These are phyloP conservation scores for Elongisporangium senticosum DNA, from an alignment of 352 stramenopile genomes.

Conservation along the genomic window DNA sequence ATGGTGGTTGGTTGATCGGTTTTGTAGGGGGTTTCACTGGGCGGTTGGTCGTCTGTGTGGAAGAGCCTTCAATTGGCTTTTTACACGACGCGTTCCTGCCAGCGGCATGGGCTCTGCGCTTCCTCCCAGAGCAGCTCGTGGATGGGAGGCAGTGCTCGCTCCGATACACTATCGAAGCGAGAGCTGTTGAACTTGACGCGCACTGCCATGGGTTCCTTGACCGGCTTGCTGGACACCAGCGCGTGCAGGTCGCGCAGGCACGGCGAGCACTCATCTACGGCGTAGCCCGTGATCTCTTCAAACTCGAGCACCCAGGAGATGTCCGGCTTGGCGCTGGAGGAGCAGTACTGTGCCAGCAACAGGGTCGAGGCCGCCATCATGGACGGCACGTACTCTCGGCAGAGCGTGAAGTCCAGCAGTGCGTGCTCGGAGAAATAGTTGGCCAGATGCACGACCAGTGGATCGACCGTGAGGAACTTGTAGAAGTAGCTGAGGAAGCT, in stretches of 20 bases:
- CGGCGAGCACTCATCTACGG: conserved; percentile 28
- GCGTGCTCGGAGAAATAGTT: conserved; percentile 56
- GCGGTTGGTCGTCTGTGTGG: neutral
- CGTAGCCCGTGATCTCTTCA: conserved; percentile 41
- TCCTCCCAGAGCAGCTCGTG: neutral
- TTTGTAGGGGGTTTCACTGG: neutral
- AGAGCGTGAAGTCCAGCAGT: conserved; percentile 50
- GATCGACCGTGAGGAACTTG: conserved; percentile 58
- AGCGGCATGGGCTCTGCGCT: neutral
- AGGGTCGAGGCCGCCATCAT: conserved; percentile 42
- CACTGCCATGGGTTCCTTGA: conserved; percentile 35
- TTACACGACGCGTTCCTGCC: neutral
- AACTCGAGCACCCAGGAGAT: conserved; percentile 42
- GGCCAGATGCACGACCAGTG: conserved; percentile 33
- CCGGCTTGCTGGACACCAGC: conserved; percentile 21
- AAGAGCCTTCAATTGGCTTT: neutral
- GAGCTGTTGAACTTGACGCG: conserved; percentile 34
- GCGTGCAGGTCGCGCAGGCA: conserved; percentile 29
- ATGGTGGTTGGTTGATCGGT: neutral
- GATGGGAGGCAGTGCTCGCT: neutral
- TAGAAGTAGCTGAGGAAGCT: conserved; percentile 95
- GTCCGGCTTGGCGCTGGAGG: conserved; percentile 11
- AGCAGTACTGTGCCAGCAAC: conserved; percentile 43
- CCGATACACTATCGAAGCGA: conserved; percentile 10
- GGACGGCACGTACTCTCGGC: conserved; percentile 40